phyloP scores from a whole-genome alignment of 345 rosid genomes.

The Citrus unshiu region DNA sequence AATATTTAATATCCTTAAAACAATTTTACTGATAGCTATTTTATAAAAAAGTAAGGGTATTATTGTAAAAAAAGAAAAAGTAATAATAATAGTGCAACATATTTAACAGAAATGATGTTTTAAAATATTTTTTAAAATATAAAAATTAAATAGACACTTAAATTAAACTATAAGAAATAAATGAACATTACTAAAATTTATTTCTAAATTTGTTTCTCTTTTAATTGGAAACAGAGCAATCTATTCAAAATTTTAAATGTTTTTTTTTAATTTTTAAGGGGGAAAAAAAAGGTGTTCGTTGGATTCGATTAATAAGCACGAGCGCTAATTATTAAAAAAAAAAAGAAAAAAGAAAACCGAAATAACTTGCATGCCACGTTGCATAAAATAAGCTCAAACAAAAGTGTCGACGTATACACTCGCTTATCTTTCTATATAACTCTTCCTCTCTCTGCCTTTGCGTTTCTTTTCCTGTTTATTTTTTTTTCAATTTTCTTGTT shows the following conservation, averaged over 20 bases:
- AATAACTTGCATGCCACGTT: slow-evolving; percentile 9
- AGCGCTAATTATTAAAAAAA: background rate
- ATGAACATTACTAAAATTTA: no score
- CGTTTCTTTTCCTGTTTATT: background rate
- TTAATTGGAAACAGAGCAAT: background rate
- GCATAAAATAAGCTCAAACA: background rate
- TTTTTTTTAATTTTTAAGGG: no score
- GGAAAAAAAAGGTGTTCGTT: background rate
- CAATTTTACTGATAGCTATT: no score
- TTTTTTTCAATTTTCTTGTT: background rate
- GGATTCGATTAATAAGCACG: background rate
- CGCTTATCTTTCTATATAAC: background rate
- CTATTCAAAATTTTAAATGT: background rate
- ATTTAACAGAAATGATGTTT: no score
- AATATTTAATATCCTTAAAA: no score
- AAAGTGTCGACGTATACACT: background rate
- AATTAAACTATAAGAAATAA: no score
- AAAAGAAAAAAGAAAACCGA: background rate
- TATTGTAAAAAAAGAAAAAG: no score
- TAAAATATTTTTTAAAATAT: no score
- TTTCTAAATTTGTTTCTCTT: background rate
- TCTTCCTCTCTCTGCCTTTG: background rate
- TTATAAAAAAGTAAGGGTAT: no score
- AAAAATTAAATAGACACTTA: no score
- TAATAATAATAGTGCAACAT: no score